Evolutionary conservation across 2,329 filamentous ascomycete species (phyloP), one percentile per base, ranked within the genome.

Genomic region (Fusarium decemcellulare): DNA sequence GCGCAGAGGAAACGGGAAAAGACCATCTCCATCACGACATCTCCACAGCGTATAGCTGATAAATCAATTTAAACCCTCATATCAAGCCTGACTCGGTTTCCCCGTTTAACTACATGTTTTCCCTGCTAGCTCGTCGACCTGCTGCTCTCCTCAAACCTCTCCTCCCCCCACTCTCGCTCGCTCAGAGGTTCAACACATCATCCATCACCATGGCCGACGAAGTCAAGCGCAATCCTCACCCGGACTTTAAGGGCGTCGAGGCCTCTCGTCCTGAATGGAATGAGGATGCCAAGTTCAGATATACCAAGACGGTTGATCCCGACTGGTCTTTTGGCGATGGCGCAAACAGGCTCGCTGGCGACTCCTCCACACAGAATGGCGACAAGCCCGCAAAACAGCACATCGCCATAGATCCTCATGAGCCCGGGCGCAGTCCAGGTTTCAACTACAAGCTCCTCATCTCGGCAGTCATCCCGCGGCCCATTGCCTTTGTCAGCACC

Each of bases 381-480:
- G 54, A 40, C 14, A 32, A 18, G 6, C 15, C n/a, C 6, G 62
- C 47, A 57, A 63, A 70, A 58, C 87, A 89, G 63, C 93, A 97
- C 81, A 80, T 95, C 69, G 83, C 90, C 76, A 97, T 98, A 73
- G 91, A 97, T 79, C 95, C 95, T 0, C 90, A 95, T 78, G 91
- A 86, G 59, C 83, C 89, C 30, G 92, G 90, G 34, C 88, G 95
- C 1, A 86, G 90, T 0, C 81, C 88, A 0, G 81, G 84, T 2
- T 90, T 88, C 82, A 98, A 98, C 86, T 98, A 98, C 87, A 97
- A 97, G 81, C 88, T 98, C 14, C 85, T 98, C 65, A 97, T 98
- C 79, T 93, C 90, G 16, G 90, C 89, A 68, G 89, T 98, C 71
- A 87, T 94, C 15, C 95, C 95, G 1, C 89, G 95, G 12, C 95